A percentile compares a stretch with the other conserved stretches of the same genome.
These are phyloP conservation scores for Fusarium globosum DNA, from an alignment of 2,329 filamentous ascomycete species.

Conservation along the genomic window DNA sequence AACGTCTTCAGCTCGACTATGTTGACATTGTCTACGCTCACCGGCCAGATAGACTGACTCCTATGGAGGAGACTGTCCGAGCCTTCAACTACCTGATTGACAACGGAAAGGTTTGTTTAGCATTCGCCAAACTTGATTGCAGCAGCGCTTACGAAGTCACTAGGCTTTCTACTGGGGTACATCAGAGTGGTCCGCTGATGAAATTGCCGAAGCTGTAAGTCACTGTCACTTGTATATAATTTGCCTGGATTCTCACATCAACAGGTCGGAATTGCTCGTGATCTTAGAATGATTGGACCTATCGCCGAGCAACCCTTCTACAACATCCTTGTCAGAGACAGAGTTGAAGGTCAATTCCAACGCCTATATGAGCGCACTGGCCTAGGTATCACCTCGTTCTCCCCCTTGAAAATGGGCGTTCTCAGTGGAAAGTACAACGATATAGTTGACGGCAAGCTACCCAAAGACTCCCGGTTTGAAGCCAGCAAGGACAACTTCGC, in stretches of 20 bases:
- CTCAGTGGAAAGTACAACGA: constrained; percentile 75
- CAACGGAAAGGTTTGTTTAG: constrained; percentile 61
- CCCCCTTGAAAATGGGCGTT: constrained; percentile 67
- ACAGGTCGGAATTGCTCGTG: constrained; percentile 65
- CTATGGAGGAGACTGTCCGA: constrained; percentile 77
- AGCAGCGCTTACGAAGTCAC: not conserved
- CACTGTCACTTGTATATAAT: not conserved
- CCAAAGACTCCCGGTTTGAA: constrained; percentile 67
- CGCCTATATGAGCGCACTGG: constrained; percentile 69
- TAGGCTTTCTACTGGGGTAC: constrained; percentile 71
- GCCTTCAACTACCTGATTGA: constrained; percentile 78
- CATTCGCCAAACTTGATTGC: fast-evolving
- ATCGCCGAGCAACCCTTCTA: constrained; percentile 76
- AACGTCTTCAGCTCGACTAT: constrained; percentile 67
- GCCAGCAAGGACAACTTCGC: constrained; percentile 68
- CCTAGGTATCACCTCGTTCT: constrained; percentile 70
- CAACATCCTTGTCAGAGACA: constrained; percentile 70
- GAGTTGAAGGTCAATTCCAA: constrained; percentile 72
- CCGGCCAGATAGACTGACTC: constrained; percentile 73
- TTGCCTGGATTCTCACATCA: not conserved
- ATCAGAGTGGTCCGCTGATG: constrained; percentile 75
- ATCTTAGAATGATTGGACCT: constrained; percentile 70
- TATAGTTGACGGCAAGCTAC: constrained; percentile 60
- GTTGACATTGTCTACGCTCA: constrained; percentile 79
- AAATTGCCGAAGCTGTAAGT: constrained; percentile 68